Base-by-base conservation (phyloP, 805 yeast genomes). In the Ogataea wickerhamii region DNA sequence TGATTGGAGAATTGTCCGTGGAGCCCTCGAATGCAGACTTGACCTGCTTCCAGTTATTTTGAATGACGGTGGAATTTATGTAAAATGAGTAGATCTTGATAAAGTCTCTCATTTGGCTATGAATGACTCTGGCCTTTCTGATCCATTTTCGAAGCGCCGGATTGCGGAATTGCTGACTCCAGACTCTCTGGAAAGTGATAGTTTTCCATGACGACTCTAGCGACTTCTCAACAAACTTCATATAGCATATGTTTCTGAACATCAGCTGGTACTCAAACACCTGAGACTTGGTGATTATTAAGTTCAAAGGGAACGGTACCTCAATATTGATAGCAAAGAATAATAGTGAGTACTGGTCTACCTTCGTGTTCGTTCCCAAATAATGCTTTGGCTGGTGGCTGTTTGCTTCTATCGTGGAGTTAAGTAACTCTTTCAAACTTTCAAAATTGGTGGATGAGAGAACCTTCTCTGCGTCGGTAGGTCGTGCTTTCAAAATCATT, bases 291-390 rank as follows among this genome's bases (percentile, higher is more conserved):
- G 84, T 78, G 1, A 87, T 64, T 1, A 93, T 68, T 18, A 91
- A 67, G 52, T 87, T 87, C 34, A 87, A 61, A 0, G 99, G 99
- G 55, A 87, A 93, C 3, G 97, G 96, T 17, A 89, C 59, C n/a
- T 70, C 60, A 6, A 81, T 43, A 28, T 80, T 78, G 31, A 82
- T 60, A 41, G 74, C 75, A 8, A 82, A 56, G 35, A 73, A 71
- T 32, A 78, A 67, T 2, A 82, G 66, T 2, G 76, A 53, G 32
- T 67, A 68, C 20, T 66, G 60, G 43, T 61, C 73, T 37, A 50
- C 62, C 44, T 50, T 67, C 47, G 56, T 63, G 52, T 44, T 55
- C n/a, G 47, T 41, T 7, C 58, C 48, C 4, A 30, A 36, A 27
- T 33, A 36, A 12, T 25, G 31, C 16, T 28, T 38, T 6, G 36